Conservation (phyloP, 257 asterid species). For the Pogostemon cablin region DNA sequence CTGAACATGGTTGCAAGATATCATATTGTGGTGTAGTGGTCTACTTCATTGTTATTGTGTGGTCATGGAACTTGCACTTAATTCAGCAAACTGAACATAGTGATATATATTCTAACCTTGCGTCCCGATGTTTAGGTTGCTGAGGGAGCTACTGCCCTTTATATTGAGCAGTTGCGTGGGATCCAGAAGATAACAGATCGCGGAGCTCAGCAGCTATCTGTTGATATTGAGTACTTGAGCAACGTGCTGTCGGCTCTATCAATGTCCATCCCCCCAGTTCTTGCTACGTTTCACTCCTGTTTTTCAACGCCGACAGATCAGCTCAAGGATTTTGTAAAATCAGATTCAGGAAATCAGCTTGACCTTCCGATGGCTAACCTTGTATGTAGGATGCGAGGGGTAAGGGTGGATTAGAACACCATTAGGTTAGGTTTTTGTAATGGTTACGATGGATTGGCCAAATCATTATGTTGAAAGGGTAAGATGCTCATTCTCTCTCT, state of each 20-base stretch:
- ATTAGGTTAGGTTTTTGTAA: not conserved
- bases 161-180: conserved; percentile 85
- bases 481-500: not conserved
- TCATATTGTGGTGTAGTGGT: too few relatives aligned
- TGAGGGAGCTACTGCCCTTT: conserved; percentile 91
- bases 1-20: too few relatives aligned
- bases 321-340: conserved; percentile 75
- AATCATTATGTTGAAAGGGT: not conserved
- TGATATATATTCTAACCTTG: not conserved
- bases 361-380: conserved; percentile 88
- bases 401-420: conserved; percentile 51
- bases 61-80: too few relatives aligned
- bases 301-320: conserved; percentile 75
- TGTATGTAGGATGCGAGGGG: conserved; percentile 88
- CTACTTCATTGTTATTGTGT: too few relatives aligned
- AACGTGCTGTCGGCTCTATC: conserved; percentile 93
- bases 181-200: conserved; percentile 86
- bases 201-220: conserved; percentile 94
- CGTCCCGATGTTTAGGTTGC: conserved; percentile 58
- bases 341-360: conserved; percentile 72
- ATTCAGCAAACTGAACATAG: too few relatives aligned
- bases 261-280: conserved; percentile 82
- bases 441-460: not conserved
- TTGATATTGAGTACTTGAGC: conserved; percentile 89
- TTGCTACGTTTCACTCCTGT: conserved; percentile 82